Evolutionary conservation across 1,284 basidiomycete genomes (phyloP), one percentile per base, ranked within the genome.

Genomic region (Trametes hirsuta): DNA sequence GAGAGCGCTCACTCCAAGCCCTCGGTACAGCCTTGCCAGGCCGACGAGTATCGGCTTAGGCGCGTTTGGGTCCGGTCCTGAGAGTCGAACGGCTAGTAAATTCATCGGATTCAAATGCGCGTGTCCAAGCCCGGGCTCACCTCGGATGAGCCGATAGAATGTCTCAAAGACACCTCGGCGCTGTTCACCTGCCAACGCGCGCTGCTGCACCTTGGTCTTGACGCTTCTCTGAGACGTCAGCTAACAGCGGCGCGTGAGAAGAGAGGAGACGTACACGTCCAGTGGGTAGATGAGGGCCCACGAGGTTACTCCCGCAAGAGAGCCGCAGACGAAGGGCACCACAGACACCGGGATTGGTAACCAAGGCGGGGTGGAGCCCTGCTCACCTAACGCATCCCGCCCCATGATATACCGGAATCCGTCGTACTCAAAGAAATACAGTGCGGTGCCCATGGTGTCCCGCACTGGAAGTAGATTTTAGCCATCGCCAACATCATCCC

Each of bases 161-260:
- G 95, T 94, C 74, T 91, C 87, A 71, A 79, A 81, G 15, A 88
- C 80, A 42, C 87, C 83, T 60, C 88, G 84, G 64, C 86, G 83
- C 47, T 79, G 81, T 64, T 89, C 84, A 46, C 90, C 90, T 4
- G 93, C 90, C 37, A 97, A 79, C 12, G 93, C 88, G 54, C 95
- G 87, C 70, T 95, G 90, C 72, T 97, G 94, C 37, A 96, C 83
- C 72, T 95, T 95, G 0, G 95, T 97, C 78, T 97, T 97, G 58
- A 97, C 92, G 53, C 94, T 92, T 67, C 73, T 14, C 45, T 39
- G 44, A 14, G 11, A 40, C 58, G 47, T 51, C 30, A 47, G 22
- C 11, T 3, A n/a, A 10, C 22, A 35, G 34, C 14, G 22, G n/a
- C n/a, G 10, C 34, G 2, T 8, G 14, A 25, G 6, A 14, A 18